phyloP scores from a whole-genome alignment of 768 basidiomycete genomes.

The Tylopilus vinaceipallidus region DNA sequence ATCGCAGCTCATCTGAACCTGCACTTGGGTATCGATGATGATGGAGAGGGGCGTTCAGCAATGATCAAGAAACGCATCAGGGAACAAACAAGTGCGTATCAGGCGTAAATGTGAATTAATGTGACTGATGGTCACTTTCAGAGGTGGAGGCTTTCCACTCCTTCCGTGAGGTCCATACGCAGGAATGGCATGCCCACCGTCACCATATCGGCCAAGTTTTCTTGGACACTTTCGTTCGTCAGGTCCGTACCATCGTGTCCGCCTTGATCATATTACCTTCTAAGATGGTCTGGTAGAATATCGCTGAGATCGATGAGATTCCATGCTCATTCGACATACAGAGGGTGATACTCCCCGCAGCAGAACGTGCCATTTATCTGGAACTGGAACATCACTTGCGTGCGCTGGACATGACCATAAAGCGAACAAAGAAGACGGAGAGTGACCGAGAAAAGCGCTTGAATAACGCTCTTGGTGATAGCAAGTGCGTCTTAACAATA shows the following conservation, averaged over 20 bases:
- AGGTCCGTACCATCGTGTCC: constrained; percentile 46
- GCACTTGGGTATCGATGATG: constrained; percentile 92
- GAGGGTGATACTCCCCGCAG: constrained; percentile 76
- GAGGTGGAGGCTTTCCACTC: constrained; percentile 94
- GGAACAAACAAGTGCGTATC: constrained; percentile 73
- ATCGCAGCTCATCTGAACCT: constrained; percentile 85
- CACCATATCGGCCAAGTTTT: constrained; percentile 80
- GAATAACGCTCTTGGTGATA: constrained; percentile 82
- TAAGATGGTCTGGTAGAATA: constrained; percentile 53
- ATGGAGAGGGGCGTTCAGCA: constrained; percentile 72
- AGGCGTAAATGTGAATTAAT: not conserved
- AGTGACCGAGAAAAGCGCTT: constrained; percentile 90
- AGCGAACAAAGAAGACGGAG: constrained; percentile 60
- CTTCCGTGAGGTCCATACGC: constrained; percentile 89
- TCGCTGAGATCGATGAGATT: constrained; percentile 96
- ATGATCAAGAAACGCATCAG: constrained; percentile 77
- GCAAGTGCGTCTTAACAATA: constrained; percentile 50
- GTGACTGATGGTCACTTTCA: constrained; percentile 33
- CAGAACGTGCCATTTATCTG: constrained; percentile 91
- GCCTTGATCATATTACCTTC: constrained; percentile 4
- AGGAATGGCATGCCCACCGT: constrained; percentile 91
- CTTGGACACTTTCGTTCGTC: constrained; percentile 78
- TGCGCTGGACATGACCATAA: constrained; percentile 82
- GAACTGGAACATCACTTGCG: constrained; percentile 92
- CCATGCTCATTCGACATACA: constrained; percentile 66